Evolutionary conservation across 345 rosid species (phyloP), one percentile per base, ranked within the genome.

Genomic region (Bruguiera parviflora): DNA sequence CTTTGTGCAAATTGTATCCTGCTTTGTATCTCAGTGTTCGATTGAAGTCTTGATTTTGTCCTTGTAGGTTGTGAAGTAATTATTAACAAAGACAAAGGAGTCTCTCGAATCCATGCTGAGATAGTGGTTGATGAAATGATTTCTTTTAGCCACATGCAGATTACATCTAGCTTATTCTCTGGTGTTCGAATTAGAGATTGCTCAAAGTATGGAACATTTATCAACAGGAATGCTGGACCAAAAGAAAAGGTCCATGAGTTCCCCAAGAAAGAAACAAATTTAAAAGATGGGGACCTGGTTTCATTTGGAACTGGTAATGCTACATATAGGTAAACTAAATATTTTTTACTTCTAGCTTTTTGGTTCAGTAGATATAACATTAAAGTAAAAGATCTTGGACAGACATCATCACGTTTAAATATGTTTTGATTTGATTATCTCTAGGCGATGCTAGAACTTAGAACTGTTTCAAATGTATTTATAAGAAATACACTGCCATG

Each of bases 301-400:
- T 74, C 86, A 0, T 94, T 94, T 83, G 98, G 98, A 70, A 84
- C 95, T 39, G 96, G 96, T 64, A 80, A 81, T 77, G 97, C 98
- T 21, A 78, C 76, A 67, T 94, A 84, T 82, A 87, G 97, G 98
- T 89, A 80, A 57, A 56, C 29, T 28, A 18, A 32, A 19, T 31
- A 27, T 24, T 5, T 53, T 13, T 61, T 8, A 6, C 27, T 66
- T 15, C 35, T n/a, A 52, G 24, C 59, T 51, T 27, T 4, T 6
- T 35, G 27, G 24, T 39, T 51, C 8, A 61, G 60, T 51, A 13
- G 28, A 27, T 63, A 39, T 53, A 24, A n/a, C 37, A 4, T 1
- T 22, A 32, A 16, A 24, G 31, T 70, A 5, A 13, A 56, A 29
- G 8, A 16, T 33, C 15, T 55, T 63, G 15, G 18, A 24, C 29